A percentile compares a stretch with the other conserved stretches of the same genome.
phyloP scores from a whole-genome alignment of 306 rosid genomes.

The Prunus armeniaca region DNA sequence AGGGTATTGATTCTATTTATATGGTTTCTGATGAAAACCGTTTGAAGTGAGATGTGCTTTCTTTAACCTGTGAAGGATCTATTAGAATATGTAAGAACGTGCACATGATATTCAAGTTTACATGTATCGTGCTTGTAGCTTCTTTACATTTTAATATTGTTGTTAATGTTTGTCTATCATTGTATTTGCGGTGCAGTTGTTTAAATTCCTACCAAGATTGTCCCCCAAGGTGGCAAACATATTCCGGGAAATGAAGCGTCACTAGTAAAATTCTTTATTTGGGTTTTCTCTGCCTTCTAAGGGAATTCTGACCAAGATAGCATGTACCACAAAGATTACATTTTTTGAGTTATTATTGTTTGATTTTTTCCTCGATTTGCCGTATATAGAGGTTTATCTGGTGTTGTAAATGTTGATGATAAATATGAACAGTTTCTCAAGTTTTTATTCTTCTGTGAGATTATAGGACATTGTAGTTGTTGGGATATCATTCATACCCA shows the following conservation, averaged over 20 bases:
- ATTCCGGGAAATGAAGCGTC: slow-evolving; percentile 81
- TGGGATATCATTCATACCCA: not conserved
- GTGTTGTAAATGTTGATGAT: slow-evolving; percentile 1
- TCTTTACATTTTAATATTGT: not conserved
- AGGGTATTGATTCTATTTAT: too few species aligned
- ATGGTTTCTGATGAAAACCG: too few species aligned
- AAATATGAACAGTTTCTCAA: not conserved
- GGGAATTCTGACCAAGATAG: slow-evolving; percentile 7
- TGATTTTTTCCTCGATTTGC: not conserved
- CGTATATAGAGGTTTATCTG: not conserved
- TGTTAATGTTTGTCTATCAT: not conserved
- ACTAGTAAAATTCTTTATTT: slow-evolving; percentile 36
- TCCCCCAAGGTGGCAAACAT: slow-evolving; percentile 78
- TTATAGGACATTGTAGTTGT: not conserved
- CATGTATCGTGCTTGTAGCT: not conserved
- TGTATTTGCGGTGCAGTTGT: slow-evolving; percentile 51
- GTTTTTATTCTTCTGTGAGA: not conserved
- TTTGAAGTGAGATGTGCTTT: too few species aligned
- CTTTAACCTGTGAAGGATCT: not conserved
- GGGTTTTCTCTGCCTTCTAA: not conserved
- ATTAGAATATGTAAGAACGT: not conserved
- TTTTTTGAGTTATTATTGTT: not conserved
- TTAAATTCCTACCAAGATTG: slow-evolving; percentile 82
- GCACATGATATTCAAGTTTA: not conserved
- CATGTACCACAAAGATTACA: not conserved